Percentiles rank a stretch among this genome's conserved stretches.
Conservation (phyloP, 2,329 filamentous ascomycete genomes). For the Sclerotinia trifoliorum region DNA sequence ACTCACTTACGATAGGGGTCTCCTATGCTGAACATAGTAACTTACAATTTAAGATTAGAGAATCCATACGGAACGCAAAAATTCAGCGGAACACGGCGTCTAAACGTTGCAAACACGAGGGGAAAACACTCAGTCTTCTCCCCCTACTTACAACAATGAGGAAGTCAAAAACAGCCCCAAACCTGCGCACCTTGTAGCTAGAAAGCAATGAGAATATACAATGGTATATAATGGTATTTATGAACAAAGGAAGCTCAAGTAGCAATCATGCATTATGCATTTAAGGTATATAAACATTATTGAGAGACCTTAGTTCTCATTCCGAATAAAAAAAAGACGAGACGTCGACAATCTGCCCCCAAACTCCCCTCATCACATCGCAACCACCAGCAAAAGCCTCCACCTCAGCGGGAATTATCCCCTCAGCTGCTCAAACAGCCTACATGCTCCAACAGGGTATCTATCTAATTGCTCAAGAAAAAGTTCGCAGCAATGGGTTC, state of each 20-base stretch:
- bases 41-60: neutral
- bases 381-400: no score
- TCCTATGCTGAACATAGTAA: neutral
- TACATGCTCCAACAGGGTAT: neutral
- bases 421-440: no score
- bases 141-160: neutral
- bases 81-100: neutral
- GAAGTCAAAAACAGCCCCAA: neutral
- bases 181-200: no score
- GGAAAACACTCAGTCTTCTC: neutral
- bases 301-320: neutral
- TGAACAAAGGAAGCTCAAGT: neutral
- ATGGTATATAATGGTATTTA: no score
- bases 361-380: neutral
- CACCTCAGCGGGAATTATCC: neutral
- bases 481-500: slow-evolving; percentile 43
- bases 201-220: neutral
- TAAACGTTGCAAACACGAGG: neutral
- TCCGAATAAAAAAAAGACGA: neutral
- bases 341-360: neutral
- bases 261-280: no score
- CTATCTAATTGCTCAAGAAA: slow-evolving; percentile 39
- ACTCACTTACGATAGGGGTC: no score
- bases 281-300: neutral
- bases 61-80: neutral